Conservation (phyloP, 2,329 filamentous ascomycete genomes). For the Lanzia echinophila region DNA sequence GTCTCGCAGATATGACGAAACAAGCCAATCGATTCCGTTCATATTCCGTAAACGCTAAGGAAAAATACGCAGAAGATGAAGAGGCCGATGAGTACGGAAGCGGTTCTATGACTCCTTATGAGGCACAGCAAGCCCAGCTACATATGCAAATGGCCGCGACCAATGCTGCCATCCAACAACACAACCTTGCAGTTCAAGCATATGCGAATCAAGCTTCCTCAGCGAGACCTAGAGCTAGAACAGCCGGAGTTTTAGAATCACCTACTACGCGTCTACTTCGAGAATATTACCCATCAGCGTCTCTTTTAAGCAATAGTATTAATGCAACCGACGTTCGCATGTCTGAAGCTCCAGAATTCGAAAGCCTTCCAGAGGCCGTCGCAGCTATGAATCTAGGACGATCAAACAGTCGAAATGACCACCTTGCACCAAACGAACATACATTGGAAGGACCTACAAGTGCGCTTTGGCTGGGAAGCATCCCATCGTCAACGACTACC, state of each 20-base stretch:
- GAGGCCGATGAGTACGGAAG: constrained; percentile 64
- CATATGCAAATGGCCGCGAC: constrained; percentile 59
- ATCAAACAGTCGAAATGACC: constrained; percentile 59
- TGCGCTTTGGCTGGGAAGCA: constrained; percentile 94
- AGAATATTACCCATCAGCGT: constrained; percentile 70
- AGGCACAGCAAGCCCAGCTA: constrained; percentile 54
- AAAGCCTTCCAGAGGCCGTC: constrained; percentile 74
- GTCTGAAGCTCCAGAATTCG: constrained; percentile 70
- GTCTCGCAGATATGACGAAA: constrained; percentile 54
- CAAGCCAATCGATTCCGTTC: constrained; percentile 86
- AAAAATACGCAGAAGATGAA: constrained; percentile 86
- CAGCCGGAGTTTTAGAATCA: constrained; percentile 78
- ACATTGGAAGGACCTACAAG: constrained; percentile 84
- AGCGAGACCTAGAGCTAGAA: constrained; percentile 80
- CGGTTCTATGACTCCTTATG: constrained; percentile 42
- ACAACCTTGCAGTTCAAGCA: constrained; percentile 89
- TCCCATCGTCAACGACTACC: constrained; percentile 92
- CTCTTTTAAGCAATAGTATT: constrained; percentile 68
- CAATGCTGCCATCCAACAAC: constrained; percentile 70
- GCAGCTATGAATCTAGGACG: constrained; percentile 69
- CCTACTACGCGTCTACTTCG: constrained; percentile 46
- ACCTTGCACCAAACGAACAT: constrained; percentile 65
- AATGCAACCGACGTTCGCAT: constrained; percentile 68
- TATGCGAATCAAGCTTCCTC: constrained; percentile 79
- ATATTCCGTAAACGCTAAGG: constrained; percentile 97